Evolutionary conservation across 2,329 filamentous ascomycete genomes (phyloP).

Genomic region (Massarina eburnea): DNA sequence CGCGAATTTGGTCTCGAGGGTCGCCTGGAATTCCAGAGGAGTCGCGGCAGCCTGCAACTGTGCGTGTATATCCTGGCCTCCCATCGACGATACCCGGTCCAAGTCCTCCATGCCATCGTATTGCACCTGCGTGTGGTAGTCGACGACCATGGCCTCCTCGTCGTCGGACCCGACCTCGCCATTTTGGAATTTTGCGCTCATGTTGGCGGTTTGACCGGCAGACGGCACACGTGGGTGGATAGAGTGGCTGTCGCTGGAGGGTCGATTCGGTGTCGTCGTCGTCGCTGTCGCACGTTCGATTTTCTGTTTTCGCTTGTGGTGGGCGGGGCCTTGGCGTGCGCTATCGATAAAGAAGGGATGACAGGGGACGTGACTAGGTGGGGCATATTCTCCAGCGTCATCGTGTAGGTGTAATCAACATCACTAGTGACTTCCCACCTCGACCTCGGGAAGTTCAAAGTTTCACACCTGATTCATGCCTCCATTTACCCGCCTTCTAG

Average conservation of each 20-base stretch:
- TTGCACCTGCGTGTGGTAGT: conserved; percentile 92
- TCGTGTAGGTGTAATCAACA: too few relatives aligned
- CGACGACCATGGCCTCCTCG: conserved; percentile 91
- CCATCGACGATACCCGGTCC: conserved; percentile 64
- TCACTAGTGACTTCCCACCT: too few relatives aligned
- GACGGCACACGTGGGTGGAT: not conserved
- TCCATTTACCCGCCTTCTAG: not conserved
- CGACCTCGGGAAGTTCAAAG: too few relatives aligned
- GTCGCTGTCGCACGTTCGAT: conserved; percentile 10
- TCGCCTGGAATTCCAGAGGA: conserved; percentile 92
- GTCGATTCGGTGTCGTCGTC: conserved; percentile 5
- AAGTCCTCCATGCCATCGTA: conserved; percentile 85
- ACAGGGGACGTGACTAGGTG: too few relatives aligned
- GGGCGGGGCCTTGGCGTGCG: not conserved
- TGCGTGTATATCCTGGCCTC: conserved; percentile 87
- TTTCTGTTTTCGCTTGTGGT: conserved; percentile 10
- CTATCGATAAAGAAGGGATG: not conserved
- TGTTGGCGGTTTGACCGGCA: conserved; percentile 11
- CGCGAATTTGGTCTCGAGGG: conserved; percentile 94
- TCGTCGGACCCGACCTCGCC: conserved; percentile 80
- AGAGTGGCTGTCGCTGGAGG: not conserved
- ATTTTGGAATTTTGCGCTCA: conserved; percentile 44
- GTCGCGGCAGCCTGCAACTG: conserved; percentile 89
- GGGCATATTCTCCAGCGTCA: too few relatives aligned
- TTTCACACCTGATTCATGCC: not conserved